Base-by-base conservation (phyloP, 2,329 filamentous ascomycete genomes). In the Phialophora tarda region DNA sequence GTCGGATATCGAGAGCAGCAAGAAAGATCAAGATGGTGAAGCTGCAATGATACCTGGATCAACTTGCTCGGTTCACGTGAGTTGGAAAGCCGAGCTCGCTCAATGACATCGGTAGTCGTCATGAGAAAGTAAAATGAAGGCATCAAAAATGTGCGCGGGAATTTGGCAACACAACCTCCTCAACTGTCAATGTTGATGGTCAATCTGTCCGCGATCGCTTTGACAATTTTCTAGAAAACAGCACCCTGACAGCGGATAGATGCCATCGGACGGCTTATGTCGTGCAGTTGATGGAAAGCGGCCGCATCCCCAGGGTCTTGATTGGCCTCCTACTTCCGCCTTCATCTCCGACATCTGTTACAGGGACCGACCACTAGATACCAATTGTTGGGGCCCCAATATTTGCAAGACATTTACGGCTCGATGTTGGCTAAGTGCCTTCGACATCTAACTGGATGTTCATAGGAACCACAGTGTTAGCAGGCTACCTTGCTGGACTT, bases 161-260 rank as follows among this genome's bases (percentile, higher is more conserved):
- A 51, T 24, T 12, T 26, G 48, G 10, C 21, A 51, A 51, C 6
- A 26, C 21, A 26, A 26, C 21, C 7, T 50, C 8, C 8, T 51
- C 48, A 12, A 51, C 11, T 14, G 14, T 26, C 10, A 4, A 3
- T 14, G 10, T 28, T 26, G 24, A 7, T 34, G 53, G 53, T 34
- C 53, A 28, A 55, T 55, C 53, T 17, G 28, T 55, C 1, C 53
- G 28, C 17, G 14, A 55, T 55, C 24, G 17, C 28, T 21, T 4
- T 34, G 53, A 34, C 28, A 34, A 55, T 30, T 55, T 55, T 55
- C 53, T 32, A 55, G 53, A 55, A 30, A 32, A 34, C 1, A 21
- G 53, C 26, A n/a, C 12, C 28, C 28, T 23, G 26, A 10, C 53
- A 55, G 28, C n/a, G 28, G 53, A 26, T 14, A 10, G n/a, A 26